A percentile compares a stretch with the other conserved stretches of the same genome.
phyloP scores from a whole-genome alignment of 164 flowering plant genomes.

The Aristolochia californica region DNA sequence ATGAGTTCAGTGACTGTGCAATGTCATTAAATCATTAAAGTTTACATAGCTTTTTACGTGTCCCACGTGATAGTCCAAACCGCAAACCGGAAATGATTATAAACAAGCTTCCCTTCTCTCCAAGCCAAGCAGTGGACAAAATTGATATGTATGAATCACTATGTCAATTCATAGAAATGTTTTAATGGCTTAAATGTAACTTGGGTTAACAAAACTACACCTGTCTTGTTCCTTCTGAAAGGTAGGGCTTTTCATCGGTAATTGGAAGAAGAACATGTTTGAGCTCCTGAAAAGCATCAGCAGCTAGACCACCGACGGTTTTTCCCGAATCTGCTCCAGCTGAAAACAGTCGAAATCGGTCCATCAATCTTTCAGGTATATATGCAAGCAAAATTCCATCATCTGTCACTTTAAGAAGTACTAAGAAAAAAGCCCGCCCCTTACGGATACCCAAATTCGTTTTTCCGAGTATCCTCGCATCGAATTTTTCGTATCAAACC shows the following conservation, averaged over 20 bases:
- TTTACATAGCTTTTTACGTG: no score
- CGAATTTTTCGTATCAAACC: no score
- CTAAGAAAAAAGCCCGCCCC: background rate
- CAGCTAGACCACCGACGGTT: constrained; percentile 38
- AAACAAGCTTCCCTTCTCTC: background rate
- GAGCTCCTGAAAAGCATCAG: constrained; percentile 53
- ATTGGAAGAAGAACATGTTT: constrained; percentile 86
- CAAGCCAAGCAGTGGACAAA: background rate
- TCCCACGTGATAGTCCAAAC: background rate
- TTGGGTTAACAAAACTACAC: constrained; percentile 15
- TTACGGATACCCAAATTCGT: no score
- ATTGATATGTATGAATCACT: background rate
- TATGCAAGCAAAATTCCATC: background rate
- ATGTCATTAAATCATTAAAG: no score
- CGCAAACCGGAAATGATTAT: background rate
- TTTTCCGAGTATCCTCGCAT: background rate
- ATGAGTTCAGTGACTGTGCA: no score
- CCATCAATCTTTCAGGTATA: background rate
- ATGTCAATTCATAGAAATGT: background rate
- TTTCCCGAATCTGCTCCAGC: constrained; percentile 47
- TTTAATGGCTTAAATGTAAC: no score
- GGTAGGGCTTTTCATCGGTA: constrained; percentile 74
- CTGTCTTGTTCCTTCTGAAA: constrained; percentile 95
- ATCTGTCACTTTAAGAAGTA: no score
- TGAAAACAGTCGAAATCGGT: constrained; percentile 10